phyloP scores from a whole-genome alignment of 2,329 filamentous ascomycete species.

The Botryosphaeria dothidea region DNA sequence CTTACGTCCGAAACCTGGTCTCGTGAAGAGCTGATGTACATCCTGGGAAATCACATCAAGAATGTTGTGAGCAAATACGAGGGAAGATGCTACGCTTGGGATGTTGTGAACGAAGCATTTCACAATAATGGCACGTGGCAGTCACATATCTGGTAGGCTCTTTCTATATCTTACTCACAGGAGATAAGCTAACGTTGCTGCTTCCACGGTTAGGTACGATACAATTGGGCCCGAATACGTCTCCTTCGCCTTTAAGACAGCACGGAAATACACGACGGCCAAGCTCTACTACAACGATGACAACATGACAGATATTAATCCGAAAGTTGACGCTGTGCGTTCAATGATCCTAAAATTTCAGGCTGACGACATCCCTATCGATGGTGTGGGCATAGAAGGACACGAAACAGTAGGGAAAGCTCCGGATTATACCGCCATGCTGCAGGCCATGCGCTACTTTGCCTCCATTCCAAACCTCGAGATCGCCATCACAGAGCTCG shows the following conservation, averaged over 20 bases:
- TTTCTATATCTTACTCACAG: too few species aligned
- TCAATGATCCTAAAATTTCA: conserved; percentile 38
- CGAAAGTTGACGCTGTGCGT: conserved; percentile 41
- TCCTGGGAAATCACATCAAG: conserved; percentile 62
- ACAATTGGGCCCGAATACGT: conserved; percentile 45
- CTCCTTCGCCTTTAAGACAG: conserved; percentile 55
- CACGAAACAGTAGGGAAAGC: too few species aligned
- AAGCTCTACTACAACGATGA: conserved; percentile 62
- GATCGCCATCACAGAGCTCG: conserved; percentile 63
- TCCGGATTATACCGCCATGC: conserved; percentile 55
- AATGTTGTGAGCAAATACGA: conserved; percentile 58
- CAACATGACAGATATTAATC: conserved; percentile 59
- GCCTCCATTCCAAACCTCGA: too few species aligned
- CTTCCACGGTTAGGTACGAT: too few species aligned
- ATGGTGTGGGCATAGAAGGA: conserved; percentile 65
- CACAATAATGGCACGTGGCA: conserved; percentile 59
- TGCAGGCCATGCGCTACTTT: conserved; percentile 54
- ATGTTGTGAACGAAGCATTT: conserved; percentile 66
- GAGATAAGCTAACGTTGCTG: too few species aligned
- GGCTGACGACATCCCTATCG: conserved; percentile 47
- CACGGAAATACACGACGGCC: conserved; percentile 56
- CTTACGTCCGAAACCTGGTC: conserved; percentile 57
- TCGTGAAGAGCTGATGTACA: conserved; percentile 56
- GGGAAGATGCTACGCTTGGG: conserved; percentile 54
- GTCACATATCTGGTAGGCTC: conserved; percentile 53